Base-by-base conservation (phyloP, 495 filamentous ascomycete genomes). In the Aspergillus haitiensis region DNA sequence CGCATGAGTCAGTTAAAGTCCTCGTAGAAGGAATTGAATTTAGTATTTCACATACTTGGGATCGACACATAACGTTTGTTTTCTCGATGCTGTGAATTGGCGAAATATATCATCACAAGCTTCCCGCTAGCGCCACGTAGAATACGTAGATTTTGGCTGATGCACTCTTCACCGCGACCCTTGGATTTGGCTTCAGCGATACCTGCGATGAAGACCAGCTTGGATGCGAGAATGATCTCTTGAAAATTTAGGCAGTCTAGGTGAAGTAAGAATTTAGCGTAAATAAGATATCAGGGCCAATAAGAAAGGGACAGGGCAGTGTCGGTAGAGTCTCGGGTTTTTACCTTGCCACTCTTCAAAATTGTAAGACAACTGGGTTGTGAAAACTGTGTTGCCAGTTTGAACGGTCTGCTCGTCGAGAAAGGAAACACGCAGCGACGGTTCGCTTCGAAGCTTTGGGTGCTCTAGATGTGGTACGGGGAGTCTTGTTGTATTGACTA, bases 141-240 rank as follows among this genome's bases (percentile, higher is more conserved):
- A 13, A 79, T 72, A 10, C 77, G 75, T 7, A 80, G 58, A 56
- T 80, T 80, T 62, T 80, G 77, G 54, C 75, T 78, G 64, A 80
- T 78, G 47, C 77, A 80, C 64, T 80, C 77, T 49, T 80, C 77
- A 5, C 77, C 76, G 11, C 76, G 73, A 7, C 77, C 76, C 54
- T 78, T 80, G 48, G 76, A 79, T 48, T 77, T 78, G 51, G 73
- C 75, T 48, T 79, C 76, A 1, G 76, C 75, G 58, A 80, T 76
- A 1, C 77, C 76, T 0, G 73, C 74, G 44, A 79, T 71, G 45
- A 79, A 76, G 10, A 75, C 55, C 12, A 80, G 60, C 59, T 71
- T 76, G 7, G 74, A 73, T n/a, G 70, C 65, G 13, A 79, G 71
- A 0, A 80, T 65, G 8, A 75, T 42, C 55, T 80, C 77, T 63